Evolutionary conservation across 2,329 filamentous ascomycete species (phyloP), one percentile per base, ranked within the genome.

Genomic region (Gaeumannomyces sp.): DNA sequence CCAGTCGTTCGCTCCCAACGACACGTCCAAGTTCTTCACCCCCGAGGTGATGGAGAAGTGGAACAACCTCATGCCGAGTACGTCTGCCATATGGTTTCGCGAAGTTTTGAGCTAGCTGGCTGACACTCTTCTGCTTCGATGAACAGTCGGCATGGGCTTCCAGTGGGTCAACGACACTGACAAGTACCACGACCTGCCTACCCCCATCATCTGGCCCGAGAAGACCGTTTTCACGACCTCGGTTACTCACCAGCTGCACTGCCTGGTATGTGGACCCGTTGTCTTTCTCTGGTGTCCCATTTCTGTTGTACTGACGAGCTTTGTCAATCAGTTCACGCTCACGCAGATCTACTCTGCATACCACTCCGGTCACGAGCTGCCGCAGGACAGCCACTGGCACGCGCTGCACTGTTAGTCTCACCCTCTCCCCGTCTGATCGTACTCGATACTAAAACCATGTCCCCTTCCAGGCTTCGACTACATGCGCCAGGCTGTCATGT

Each of bases 401-500:
- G 78, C 81, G 74, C 76, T 78, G 64, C 79, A 81, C 73, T 61
- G 60, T 45, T 16, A 22, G 38, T 45, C 16, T 45, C 4, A 7
- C 16, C 13, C 6, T 7, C 13, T 8, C 38, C 38, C 1, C 6
- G 14, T 6, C 38, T 45, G 4, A 33, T 19, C 13, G 2, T 45
- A 16, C 38, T 45, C 13, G 38, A 19, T 16, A 22, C 38, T 45
- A 45, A 45, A 1, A 22, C 38, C 16, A 13, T 81, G 79, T 7
- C 38, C 13, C 14, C 13, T 19, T 45, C 13, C 38, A 45, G 38
- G 38, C 73, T 79, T 81, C 70, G 76, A 78, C 68, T 81, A 81
- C 70, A 76, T 81, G 72, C 73, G 79, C 14, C 77, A 81, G 70
- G 77, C 77, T 56, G 77, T 81, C 66, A 76, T 80, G 74, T 81